These are phyloP conservation scores for Ustanciosporium gigantosporum DNA, from an alignment of 1,284 basidiomycete genomes.

Conservation along the genomic window DNA sequence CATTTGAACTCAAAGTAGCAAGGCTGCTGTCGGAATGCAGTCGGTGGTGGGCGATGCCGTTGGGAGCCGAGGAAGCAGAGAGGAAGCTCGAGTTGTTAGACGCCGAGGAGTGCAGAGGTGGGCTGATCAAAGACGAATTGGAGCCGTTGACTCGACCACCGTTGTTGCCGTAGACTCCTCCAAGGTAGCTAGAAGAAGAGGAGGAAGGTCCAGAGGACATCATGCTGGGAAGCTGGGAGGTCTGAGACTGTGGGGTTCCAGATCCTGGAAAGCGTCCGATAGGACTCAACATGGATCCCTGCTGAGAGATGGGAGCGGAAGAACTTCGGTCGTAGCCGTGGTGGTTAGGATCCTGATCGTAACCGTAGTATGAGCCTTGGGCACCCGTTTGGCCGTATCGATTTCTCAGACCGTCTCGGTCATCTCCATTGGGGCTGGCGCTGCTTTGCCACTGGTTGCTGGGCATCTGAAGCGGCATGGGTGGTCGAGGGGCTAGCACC, in stretches of 20 bases:
- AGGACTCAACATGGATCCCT: slow-evolving; percentile 25
- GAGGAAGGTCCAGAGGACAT: not conserved
- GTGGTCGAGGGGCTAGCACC: slow-evolving; percentile 15
- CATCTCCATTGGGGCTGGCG: slow-evolving; percentile 16
- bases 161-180: slow-evolving; percentile 18
- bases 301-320: slow-evolving; percentile 23
- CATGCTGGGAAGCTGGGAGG: slow-evolving; percentile 28
- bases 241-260: slow-evolving; percentile 15
- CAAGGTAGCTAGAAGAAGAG: slow-evolving; percentile 7
- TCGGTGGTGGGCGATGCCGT: slow-evolving; percentile 26
- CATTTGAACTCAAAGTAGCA: slow-evolving; percentile 15
- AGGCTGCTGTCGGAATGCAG: slow-evolving; percentile 41
- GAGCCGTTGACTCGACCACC: slow-evolving; percentile 9
- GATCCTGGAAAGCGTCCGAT: slow-evolving; percentile 22
- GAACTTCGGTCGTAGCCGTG: slow-evolving; percentile 33
- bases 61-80: slow-evolving; percentile 26
- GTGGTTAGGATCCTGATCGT: slow-evolving; percentile 27
- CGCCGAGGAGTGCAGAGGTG: slow-evolving; percentile 19
- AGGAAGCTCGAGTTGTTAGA: slow-evolving; percentile 15
- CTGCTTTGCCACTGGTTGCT: slow-evolving; percentile 19
- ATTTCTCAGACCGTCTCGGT: slow-evolving; percentile 23
- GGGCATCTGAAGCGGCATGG: slow-evolving; percentile 36
- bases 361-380: slow-evolving; percentile 22
- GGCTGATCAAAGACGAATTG: slow-evolving; percentile 26
- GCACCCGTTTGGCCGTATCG: slow-evolving; percentile 13